Evolutionary conservation across 2,329 filamentous ascomycete genomes (phyloP).

Genomic region (Pochonia chlamydosporia): DNA sequence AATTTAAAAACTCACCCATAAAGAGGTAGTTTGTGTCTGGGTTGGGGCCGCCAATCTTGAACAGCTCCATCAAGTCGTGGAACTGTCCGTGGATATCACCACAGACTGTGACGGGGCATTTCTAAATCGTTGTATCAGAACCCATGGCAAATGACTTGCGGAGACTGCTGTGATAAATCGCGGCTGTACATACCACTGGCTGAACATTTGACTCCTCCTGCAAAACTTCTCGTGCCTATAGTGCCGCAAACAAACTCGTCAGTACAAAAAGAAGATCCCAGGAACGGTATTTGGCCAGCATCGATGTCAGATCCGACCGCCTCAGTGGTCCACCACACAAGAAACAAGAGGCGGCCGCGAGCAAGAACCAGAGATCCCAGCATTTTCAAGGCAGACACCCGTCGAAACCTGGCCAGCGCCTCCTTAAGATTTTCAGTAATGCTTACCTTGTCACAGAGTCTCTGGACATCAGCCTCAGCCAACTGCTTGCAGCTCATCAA

Average conservation of each 20-base stretch:
- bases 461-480: constrained; percentile 87
- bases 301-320: background rate
- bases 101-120: constrained; percentile 98
- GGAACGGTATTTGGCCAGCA: background rate
- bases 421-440: constrained; percentile 9
- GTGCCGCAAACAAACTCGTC: constrained; percentile 14
- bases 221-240: constrained; percentile 85
- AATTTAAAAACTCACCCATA: constrained; percentile 66
- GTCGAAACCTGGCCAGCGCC: constrained; percentile 5
- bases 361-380: background rate
- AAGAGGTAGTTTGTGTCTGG: constrained; percentile 99
- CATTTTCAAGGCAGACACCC: background rate
- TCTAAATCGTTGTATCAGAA: constrained; percentile 42
- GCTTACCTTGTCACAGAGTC: constrained; percentile 91
- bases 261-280: constrained; percentile 16
- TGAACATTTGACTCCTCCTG: constrained; percentile 98
- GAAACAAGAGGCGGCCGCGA: background rate
- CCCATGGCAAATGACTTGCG: background rate
- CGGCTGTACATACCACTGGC: constrained; percentile 69
- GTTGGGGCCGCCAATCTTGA: constrained; percentile 97
- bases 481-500: constrained; percentile 99
- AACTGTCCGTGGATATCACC: constrained; percentile 99
- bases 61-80: constrained; percentile 98
- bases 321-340: no score
- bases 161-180: background rate